Conservation (phyloP, 2,329 filamentous ascomycete genomes). For the Phaeosphaeria sp. region DNA sequence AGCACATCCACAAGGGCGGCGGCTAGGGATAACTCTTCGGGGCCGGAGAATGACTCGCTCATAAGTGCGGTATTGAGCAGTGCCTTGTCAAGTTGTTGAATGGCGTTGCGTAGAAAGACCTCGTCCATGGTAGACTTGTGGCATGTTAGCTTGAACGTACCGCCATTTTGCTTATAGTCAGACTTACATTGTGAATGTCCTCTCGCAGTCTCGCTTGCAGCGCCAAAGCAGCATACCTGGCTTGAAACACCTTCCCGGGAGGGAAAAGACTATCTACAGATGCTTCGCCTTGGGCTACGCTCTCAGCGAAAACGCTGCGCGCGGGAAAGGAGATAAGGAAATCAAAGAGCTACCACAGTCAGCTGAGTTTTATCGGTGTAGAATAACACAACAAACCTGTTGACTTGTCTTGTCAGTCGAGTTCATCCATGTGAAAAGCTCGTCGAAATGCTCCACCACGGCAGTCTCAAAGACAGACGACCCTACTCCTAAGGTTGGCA, state of each 20-base stretch:
- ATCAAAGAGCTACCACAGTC: constrained; percentile 40
- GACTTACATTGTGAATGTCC: constrained; percentile 39
- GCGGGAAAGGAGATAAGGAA: constrained; percentile 44
- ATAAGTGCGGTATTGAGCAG: constrained; percentile 38
- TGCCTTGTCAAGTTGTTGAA: constrained; percentile 39
- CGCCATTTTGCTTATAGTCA: not conserved
- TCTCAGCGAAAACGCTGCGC: constrained; percentile 36
- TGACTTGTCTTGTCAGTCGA: constrained; percentile 65
- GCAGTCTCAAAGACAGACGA: constrained; percentile 73
- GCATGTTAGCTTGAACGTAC: constrained; percentile 12
- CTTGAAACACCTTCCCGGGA: constrained; percentile 43
- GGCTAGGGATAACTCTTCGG: constrained; percentile 34
- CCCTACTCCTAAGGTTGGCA: constrained; percentile 23
- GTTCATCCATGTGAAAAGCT: constrained; percentile 81
- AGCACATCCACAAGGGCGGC: constrained; percentile 37
- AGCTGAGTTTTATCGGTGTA: not conserved
- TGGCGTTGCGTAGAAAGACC: constrained; percentile 36
- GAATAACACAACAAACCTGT: constrained; percentile 21
- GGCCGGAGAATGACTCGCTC: constrained; percentile 22
- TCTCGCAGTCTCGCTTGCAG: constrained; percentile 39
- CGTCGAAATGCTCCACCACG: constrained; percentile 80
- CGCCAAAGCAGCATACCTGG: constrained; percentile 42
- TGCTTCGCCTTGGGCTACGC: constrained; percentile 29
- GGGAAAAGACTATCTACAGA: constrained; percentile 40
- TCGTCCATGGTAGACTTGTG: constrained; percentile 40